Evolutionary conservation across 257 asterid genomes (phyloP), one percentile per base, ranked within the genome.

Genomic region (Solanum ossicruentum): DNA sequence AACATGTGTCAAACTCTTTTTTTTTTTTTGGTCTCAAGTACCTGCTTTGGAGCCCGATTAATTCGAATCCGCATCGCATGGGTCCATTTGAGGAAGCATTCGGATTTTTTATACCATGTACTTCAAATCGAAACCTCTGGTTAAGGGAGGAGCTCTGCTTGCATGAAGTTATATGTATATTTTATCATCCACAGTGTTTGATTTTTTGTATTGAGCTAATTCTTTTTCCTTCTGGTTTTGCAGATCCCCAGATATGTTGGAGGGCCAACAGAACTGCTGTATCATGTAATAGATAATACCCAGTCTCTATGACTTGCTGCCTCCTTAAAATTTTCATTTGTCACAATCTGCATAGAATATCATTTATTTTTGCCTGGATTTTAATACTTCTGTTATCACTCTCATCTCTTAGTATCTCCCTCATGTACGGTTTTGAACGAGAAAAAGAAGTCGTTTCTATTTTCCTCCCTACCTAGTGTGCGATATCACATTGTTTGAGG

Each of bases 231-330:
- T 16, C 79, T 87, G 60, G 55, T 87, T 70, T 85, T 90, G 88
- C 93, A 95, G 97, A 88, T 92, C 98, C 61, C 97, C 99, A 0
- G 97, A 94, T 88, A 94, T 93, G 97, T 82, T 92, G 13, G 96
- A 92, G 81, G 88, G 94, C 13, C 98, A 94, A 85, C 95, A 92
- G 88, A 92, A 90, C 79, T 92, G 94, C 83, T 71, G 89, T 47
- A 88, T 91, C 20, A 92, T 92, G 94, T 92, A 89, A 89, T 84
- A 55, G 75, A 89, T 41, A 11, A 88, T 47, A 13, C 90, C 41
- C 6, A 2, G 82, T 55, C 18, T 4, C 52, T 17, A n/a, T 16
- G 21, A 28, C 23, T 52, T 70, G 54, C 54, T 84, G 32, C 28
- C 26, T 58, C 66, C 39, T 49, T 83, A 49, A 36, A 4, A 39